Percentiles rank a stretch among this genome's conserved stretches.
These are phyloP conservation scores for Arachis stenosperma DNA, from an alignment of 306 rosid species.

Conservation along the genomic window DNA sequence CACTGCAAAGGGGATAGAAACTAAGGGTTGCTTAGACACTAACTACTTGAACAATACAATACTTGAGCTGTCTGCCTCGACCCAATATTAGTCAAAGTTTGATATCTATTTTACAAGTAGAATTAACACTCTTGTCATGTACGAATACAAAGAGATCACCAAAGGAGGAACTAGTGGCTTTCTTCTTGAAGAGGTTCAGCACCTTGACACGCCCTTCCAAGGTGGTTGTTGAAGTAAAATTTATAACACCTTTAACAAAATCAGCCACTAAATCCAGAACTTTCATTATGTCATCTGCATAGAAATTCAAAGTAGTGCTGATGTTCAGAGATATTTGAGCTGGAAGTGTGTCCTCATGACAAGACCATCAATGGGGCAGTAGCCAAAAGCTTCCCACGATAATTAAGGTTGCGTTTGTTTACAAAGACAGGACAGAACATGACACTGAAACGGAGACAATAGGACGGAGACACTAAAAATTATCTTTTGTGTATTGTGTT, in stretches of 20 bases:
- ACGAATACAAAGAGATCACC: slow-evolving; percentile 32
- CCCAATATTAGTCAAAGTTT: slow-evolving; percentile 7
- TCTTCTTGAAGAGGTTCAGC: slow-evolving; percentile 34
- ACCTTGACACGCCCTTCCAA: slow-evolving; percentile 45
- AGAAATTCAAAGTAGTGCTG: slow-evolving; percentile 32
- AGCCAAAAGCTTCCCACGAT: slow-evolving; percentile 42
- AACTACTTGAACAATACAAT: not conserved
- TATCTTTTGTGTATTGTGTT: no score
- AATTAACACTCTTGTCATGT: not conserved
- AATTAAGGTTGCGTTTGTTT: no score
- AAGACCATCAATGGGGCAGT: slow-evolving; percentile 38
- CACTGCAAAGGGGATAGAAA: not conserved
- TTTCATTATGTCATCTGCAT: slow-evolving; percentile 6
- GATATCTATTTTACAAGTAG: slow-evolving; percentile 32
- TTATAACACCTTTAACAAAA: slow-evolving; percentile 15
- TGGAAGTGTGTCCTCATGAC: slow-evolving; percentile 49
- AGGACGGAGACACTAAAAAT: no score
- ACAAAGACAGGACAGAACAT: no score
- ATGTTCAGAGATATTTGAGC: slow-evolving; percentile 45
- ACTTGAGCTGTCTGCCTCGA: not conserved
- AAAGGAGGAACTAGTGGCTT: slow-evolving; percentile 35
- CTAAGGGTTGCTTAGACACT: not conserved
- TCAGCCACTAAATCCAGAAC: slow-evolving; percentile 33
- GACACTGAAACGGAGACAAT: no score
- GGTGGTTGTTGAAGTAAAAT: slow-evolving; percentile 48